Base-by-base conservation (phyloP, 257 asterid genomes). In the Solanum boliviense region DNA sequence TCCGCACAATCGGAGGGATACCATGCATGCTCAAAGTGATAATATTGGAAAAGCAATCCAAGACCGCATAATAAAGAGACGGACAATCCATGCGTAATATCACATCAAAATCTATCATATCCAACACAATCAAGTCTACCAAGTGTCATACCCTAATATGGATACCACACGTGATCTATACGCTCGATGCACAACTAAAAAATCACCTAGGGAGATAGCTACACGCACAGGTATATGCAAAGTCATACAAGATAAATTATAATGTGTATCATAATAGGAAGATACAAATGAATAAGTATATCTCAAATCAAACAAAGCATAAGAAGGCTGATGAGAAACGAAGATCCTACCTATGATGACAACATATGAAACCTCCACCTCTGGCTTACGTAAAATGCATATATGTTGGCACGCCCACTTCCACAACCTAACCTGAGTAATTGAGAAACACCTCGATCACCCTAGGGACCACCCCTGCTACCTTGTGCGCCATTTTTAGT, bases 381-480 rank as follows among this genome's bases (percentile, higher is more conserved):
- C 6, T 18, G 0, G 65, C n/a, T 7, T 56, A 56, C 9, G 0
- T 8, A 3, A 18, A 6, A 6, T 6, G 9, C 65, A 56, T 56
- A 0, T 20, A 56, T 56, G 0, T 56, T 21, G 4, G 0, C n/a
- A 1, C n/a, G 0, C 3, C 65, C 10, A 56, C n/a, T 7, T 56
- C 1, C 2, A 56, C 7, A 7, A 18, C 65, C 9, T 16, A 6
- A 56, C 65, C 0, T 56, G 0, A 21, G 2, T 5, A 7, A 56
- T 2, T 18, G 21, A 18, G 65, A 7, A 56, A 7, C n/a, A 56
- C 10, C 9, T 18, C 2, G 0, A 18, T 3, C 10, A 56, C 9
- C n/a, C 4, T 2, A 3, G n/a, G n/a, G 23, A 6, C 65, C 9
- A 56, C 23, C n/a, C 10, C 10, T 56, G 4, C 9, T 18, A 3